These are phyloP conservation scores for Schrenkiella parvula DNA, from an alignment of 345 rosid species.

Conservation along the genomic window DNA sequence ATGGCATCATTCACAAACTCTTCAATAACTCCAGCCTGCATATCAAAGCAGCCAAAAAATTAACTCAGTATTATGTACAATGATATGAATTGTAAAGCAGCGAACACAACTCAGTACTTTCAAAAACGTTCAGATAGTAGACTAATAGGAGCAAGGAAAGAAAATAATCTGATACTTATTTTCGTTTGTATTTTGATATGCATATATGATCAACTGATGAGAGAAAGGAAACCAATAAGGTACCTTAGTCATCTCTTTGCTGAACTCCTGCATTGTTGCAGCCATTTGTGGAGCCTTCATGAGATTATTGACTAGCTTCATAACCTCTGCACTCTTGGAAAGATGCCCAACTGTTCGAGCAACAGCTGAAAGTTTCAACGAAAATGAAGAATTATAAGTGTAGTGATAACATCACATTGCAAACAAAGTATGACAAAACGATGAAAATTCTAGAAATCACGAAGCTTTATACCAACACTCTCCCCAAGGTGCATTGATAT, in stretches of 20 bases:
- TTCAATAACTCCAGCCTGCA: slow-evolving; percentile 84
- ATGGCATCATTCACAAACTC: slow-evolving; percentile 83
- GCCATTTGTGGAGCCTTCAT: slow-evolving; percentile 97
- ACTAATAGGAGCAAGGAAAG: background rate
- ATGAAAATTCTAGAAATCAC: background rate
- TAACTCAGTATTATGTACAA: background rate
- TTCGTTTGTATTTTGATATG: too few relatives aligned
- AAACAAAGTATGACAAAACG: background rate
- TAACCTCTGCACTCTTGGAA: slow-evolving; percentile 89
- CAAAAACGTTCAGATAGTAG: background rate
- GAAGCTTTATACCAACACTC: slow-evolving; percentile 64
- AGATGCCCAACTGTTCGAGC: slow-evolving; percentile 91
- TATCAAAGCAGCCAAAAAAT: slow-evolving; percentile 7
- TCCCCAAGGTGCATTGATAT: slow-evolving; percentile 97
- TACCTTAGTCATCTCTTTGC: slow-evolving; percentile 95
- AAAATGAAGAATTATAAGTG: background rate
- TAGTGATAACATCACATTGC: background rate
- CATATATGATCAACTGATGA: background rate
- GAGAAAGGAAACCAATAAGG: background rate
- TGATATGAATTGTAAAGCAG: background rate
- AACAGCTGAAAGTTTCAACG: slow-evolving; percentile 53
- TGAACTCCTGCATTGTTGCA: slow-evolving; percentile 84
- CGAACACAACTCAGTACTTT: background rate
- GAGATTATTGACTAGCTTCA: slow-evolving; percentile 90
- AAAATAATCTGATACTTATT: background rate